Percentiles rank a stretch among this genome's conserved stretches.
These are phyloP conservation scores for Aspergillus fijiensis DNA, from an alignment of 2,329 filamentous ascomycete species.

Conservation along the genomic window DNA sequence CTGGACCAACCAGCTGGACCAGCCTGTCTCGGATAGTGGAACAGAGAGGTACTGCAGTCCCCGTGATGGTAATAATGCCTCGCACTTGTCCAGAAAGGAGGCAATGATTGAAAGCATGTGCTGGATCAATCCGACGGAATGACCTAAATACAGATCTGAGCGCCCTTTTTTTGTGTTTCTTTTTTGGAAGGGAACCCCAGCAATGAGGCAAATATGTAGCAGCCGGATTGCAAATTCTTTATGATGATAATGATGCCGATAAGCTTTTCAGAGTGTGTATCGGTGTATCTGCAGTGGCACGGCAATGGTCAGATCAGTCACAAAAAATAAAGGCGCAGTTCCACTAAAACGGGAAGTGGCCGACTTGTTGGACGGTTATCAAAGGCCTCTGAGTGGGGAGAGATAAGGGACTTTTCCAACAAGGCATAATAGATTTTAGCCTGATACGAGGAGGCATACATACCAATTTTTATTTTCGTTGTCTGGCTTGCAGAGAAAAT, in stretches of 20 bases:
- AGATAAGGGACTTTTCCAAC: constrained; percentile 24
- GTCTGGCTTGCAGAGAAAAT: background rate
- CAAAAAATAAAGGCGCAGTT: constrained; percentile 21
- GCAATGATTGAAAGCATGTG: constrained; percentile 7
- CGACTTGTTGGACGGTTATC: constrained; percentile 20
- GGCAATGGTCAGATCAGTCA: constrained; percentile 21
- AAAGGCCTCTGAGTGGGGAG: constrained; percentile 22
- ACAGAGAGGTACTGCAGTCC: constrained; percentile 3
- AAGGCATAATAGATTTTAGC: background rate
- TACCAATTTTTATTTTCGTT: constrained; percentile 8
- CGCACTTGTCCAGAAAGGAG: constrained; percentile 3
- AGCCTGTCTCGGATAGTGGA: constrained; percentile 21
- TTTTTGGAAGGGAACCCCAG: constrained; percentile 9
- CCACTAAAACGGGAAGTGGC: constrained; percentile 7
- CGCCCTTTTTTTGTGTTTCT: constrained; percentile 2
- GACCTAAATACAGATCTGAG: constrained; percentile 17
- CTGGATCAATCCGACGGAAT: constrained; percentile 13
- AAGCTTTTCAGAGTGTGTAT: constrained; percentile 19
- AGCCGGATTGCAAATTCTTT: constrained; percentile 10
- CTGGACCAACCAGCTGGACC: constrained; percentile 14
- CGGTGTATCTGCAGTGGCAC: constrained; percentile 18
- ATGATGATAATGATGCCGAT: constrained; percentile 19
- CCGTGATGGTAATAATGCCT: constrained; percentile 8
- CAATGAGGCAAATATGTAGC: constrained; percentile 20
- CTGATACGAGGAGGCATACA: constrained; percentile 3